Evolutionary conservation across 2,329 filamentous ascomycete species (phyloP), one percentile per base, ranked within the genome.

Genomic region (Diaporthe aspalathi): DNA sequence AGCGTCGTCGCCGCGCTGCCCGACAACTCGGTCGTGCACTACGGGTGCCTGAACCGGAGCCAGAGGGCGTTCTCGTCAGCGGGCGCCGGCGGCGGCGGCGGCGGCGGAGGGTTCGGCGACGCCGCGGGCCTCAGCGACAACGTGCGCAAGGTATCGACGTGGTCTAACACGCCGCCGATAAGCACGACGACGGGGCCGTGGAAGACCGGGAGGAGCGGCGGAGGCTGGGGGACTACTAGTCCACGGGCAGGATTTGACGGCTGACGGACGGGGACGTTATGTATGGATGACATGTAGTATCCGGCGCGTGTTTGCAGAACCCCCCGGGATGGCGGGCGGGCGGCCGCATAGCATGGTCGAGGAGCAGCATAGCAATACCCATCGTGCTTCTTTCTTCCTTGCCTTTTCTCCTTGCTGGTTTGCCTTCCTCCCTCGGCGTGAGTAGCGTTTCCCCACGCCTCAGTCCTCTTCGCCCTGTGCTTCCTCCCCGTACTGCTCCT

Each of bases 1-100:
- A 97, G 93, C 80, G 96, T 97, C 22, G 92, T 98, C 72, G 92
- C 95, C 50, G 95, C 98, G 16, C 88, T 96, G 81, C 94, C 95
- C 8, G 93, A 97, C 83, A 94, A 91, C 79, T 88, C 86, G 32
- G 93, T 94, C 20, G 92, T 96, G 73, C 93, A 96, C 84, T 93
- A 95, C 78, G 93, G 93, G 32, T 96, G 93, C 82, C 85, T 93
- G 76, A 89, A 82, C 72, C 83, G 84, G 74, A 84, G 54, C 53
- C 53, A 76, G 79, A 76, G 77, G 71, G 79, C 66, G 79, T 54
- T 75, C 76, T 67, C 73, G 75, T 68, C 75, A 77, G 57, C 57
- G 3, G 57, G 16, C 57, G 43, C 24, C 11, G 20, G 43, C 43
- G 60, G 35, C 6, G 32, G 32, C 32, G 32, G 32, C 32, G 32